phyloP scores from a whole-genome alignment of 805 yeast species.

The Lachancea cidri region DNA sequence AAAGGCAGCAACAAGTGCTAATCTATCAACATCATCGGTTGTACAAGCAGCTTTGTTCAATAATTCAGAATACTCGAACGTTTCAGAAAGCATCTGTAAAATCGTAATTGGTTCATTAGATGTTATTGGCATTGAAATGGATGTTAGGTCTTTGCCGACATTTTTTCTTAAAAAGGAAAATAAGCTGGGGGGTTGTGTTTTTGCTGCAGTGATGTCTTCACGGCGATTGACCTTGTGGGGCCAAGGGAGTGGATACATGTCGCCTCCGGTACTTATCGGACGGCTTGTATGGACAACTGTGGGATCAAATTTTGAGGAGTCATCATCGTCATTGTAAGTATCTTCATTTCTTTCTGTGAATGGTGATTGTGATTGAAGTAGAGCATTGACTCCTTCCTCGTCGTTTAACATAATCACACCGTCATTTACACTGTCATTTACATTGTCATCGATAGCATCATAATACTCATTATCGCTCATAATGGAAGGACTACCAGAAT shows the following conservation, averaged over 20 bases:
- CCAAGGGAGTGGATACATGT: slow-evolving; percentile 65
- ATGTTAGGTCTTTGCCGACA: slow-evolving; percentile 84
- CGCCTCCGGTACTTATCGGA: slow-evolving; percentile 17
- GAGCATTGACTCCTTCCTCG: slow-evolving; percentile 21
- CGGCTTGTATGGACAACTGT: slow-evolving; percentile 5
- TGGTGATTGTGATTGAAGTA: slow-evolving; percentile 3
- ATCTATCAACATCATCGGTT: slow-evolving; percentile 49
- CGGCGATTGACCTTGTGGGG: slow-evolving; percentile 46
- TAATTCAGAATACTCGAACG: slow-evolving; percentile 68
- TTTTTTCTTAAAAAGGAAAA: slow-evolving; percentile 77
- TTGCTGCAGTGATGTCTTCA: slow-evolving; percentile 51
- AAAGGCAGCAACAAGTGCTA: slow-evolving; percentile 68
- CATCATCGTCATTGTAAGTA: slow-evolving; percentile 4
- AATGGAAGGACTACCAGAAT: slow-evolving; percentile 12
- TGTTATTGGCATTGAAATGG: slow-evolving; percentile 90
- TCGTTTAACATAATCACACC: slow-evolving; percentile 55
- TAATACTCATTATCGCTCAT: slow-evolving; percentile 48
- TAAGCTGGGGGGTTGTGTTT: slow-evolving; percentile 73
- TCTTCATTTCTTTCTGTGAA: slow-evolving; percentile 3
- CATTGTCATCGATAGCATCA: slow-evolving; percentile 61
- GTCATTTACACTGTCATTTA: slow-evolving; percentile 13
- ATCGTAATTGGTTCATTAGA: slow-evolving; percentile 88
- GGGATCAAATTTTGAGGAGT: slow-evolving; percentile 6
- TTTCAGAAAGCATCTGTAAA: slow-evolving; percentile 73
- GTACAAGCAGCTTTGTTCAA: slow-evolving; percentile 55